These are phyloP conservation scores for Coleophoma cylindrospora DNA, from an alignment of 2,329 filamentous ascomycete species.

Conservation along the genomic window DNA sequence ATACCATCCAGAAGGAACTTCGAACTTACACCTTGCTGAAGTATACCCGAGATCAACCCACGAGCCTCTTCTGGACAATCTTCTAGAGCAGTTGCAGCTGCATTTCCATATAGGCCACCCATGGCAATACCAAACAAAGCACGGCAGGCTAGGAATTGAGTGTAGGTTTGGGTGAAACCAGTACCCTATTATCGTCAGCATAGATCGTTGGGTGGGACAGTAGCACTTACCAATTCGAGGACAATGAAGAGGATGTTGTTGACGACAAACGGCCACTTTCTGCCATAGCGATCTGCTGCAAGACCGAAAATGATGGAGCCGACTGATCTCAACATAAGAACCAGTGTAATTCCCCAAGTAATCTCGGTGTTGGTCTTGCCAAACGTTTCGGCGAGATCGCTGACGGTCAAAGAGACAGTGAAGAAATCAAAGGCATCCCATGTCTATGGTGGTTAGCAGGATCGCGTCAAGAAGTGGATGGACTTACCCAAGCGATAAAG, in stretches of 20 bases:
- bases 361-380: constrained; percentile 58
- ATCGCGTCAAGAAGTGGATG: background rate
- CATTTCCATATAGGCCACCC: constrained; percentile 77
- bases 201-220: constrained; percentile 70
- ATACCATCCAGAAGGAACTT: background rate
- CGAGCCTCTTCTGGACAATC: constrained; percentile 44
- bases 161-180: constrained; percentile 68
- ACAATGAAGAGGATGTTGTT: constrained; percentile 71
- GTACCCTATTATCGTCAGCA: constrained; percentile 60
- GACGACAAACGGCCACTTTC: constrained; percentile 75
- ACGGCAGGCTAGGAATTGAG: constrained; percentile 64
- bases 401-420: constrained; percentile 72
- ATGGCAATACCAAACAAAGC: constrained; percentile 76
- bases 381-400: constrained; percentile 60
- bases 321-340: constrained; percentile 67
- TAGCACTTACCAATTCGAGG: constrained; percentile 46
- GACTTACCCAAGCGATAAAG: constrained; percentile 58
- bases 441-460: constrained; percentile 29
- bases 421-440: constrained; percentile 84
- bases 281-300: constrained; percentile 72
- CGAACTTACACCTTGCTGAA: constrained; percentile 61
- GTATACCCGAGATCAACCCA: constrained; percentile 75
- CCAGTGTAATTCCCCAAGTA: constrained; percentile 70
- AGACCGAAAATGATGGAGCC: constrained; percentile 74
- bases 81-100: constrained; percentile 73